Evolutionary conservation across 148 eudicot genomes (phyloP).

Genomic region (Camellia japonica): DNA sequence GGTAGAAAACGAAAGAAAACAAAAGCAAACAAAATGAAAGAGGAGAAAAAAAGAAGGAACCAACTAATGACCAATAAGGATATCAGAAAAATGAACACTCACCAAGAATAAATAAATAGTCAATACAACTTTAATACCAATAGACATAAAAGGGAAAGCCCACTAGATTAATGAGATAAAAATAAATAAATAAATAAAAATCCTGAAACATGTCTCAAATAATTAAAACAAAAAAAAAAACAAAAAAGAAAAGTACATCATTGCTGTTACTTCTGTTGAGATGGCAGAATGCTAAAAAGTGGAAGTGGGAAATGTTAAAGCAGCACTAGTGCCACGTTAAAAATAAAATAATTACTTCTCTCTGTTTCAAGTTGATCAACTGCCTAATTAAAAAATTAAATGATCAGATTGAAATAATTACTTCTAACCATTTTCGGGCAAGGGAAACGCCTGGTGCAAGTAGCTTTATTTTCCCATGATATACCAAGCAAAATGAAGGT

Average conservation of each 20-base stretch:
- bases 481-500: not conserved
- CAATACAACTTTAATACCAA: not conserved
- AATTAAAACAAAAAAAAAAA: not conserved
- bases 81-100: not conserved
- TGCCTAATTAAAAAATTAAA: not conserved
- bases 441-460: not conserved
- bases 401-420: not conserved
- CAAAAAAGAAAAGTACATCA: not conserved
- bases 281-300: not conserved
- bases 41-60: not conserved
- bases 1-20: not conserved
- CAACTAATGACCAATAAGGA: not conserved
- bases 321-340: not conserved
- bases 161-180: not conserved
- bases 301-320: conserved; percentile 1
- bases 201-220: not conserved
- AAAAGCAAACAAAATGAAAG: no score
- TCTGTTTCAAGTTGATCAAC: no score
- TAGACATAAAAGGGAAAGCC: not conserved
- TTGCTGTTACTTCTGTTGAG: not conserved
- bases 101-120: not conserved
- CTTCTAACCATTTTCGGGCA: not conserved
- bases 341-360: no score
- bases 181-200: not conserved
- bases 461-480: not conserved